Evolutionary conservation across 441 rosid species (phyloP).

Genomic region (Gossypium schwendimanii): DNA sequence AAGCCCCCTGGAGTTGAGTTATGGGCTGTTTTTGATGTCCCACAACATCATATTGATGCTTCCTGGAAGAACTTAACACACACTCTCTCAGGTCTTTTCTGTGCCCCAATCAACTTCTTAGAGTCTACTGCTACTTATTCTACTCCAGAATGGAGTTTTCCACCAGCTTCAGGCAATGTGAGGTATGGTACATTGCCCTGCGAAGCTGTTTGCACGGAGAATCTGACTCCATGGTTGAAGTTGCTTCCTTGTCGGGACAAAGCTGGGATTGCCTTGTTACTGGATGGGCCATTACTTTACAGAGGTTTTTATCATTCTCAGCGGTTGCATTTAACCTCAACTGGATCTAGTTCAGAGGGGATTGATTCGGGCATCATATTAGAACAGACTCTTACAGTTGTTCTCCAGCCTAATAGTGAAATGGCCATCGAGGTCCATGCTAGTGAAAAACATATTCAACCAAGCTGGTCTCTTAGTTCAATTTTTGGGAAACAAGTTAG

Average conservation of each 20-base stretch:
- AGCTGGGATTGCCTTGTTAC: constrained; percentile 66
- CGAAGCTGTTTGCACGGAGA: constrained; percentile 98
- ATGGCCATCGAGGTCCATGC: constrained; percentile 18
- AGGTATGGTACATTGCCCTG: constrained; percentile 90
- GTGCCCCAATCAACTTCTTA: constrained; percentile 88
- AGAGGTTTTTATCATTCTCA: constrained; percentile 89
- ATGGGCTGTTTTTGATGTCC: constrained; percentile 93
- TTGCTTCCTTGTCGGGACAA: constrained; percentile 95
- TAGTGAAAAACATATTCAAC: constrained; percentile 38
- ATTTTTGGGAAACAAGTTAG: constrained; percentile 63
- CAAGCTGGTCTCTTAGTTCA: constrained; percentile 80
- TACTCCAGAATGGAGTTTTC: constrained; percentile 75
- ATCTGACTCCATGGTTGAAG: constrained; percentile 95
- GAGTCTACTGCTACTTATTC: constrained; percentile 80
- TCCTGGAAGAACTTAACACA: constrained; percentile 88
- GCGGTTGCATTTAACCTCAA: constrained; percentile 50
- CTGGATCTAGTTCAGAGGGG: constrained; percentile 28
- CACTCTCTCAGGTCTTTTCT: constrained; percentile 84
- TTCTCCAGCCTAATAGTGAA: constrained; percentile 54
- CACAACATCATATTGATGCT: constrained; percentile 62
- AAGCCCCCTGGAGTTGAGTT: constrained; percentile 95
- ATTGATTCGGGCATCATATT: constrained; percentile 47
- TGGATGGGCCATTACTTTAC: constrained; percentile 87
- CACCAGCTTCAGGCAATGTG: constrained; percentile 48
- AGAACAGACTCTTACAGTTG: constrained; percentile 79